Conservation (phyloP, 768 basidiomycete species). For the Boletus rubescentipes region DNA sequence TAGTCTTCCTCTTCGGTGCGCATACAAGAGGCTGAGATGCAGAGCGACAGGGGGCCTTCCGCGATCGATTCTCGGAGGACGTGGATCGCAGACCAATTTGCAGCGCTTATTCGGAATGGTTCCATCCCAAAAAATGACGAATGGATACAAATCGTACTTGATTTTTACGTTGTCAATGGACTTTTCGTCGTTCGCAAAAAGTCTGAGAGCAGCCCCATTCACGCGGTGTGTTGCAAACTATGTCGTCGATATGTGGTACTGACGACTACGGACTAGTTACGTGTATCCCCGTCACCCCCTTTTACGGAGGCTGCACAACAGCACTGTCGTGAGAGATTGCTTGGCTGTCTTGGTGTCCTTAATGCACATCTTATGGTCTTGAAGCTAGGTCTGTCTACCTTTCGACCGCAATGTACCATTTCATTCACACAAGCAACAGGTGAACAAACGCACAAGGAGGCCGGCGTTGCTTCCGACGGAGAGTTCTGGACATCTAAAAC, state of each 20-base stretch:
- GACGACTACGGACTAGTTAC: slow-evolving; percentile 42
- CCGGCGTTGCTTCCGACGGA: slow-evolving; percentile 67
- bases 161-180: slow-evolving; percentile 82
- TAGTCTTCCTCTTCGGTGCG: background rate
- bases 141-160: slow-evolving; percentile 72
- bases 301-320: slow-evolving; percentile 73
- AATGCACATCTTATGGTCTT: slow-evolving; percentile 52
- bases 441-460: slow-evolving; percentile 52
- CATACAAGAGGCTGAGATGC: slow-evolving; percentile 13
- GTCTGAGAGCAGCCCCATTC: slow-evolving; percentile 59
- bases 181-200: slow-evolving; percentile 76
- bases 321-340: slow-evolving; percentile 66
- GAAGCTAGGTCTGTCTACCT: slow-evolving; percentile 46
- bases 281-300: slow-evolving; percentile 56
- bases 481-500: slow-evolving; percentile 77
- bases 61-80: slow-evolving; percentile 55
- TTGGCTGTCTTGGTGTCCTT: slow-evolving; percentile 73
- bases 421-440: slow-evolving; percentile 20
- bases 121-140: slow-evolving; percentile 76
- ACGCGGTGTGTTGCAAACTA: slow-evolving; percentile 48
- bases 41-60: slow-evolving; percentile 41
- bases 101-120: slow-evolving; percentile 73
- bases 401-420: background rate
- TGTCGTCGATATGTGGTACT: background rate
- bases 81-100: slow-evolving; percentile 89